A percentile compares a stretch with the other conserved stretches of the same genome.
Conservation (phyloP, 768 basidiomycete species). For the Pulveroboletus frians region DNA sequence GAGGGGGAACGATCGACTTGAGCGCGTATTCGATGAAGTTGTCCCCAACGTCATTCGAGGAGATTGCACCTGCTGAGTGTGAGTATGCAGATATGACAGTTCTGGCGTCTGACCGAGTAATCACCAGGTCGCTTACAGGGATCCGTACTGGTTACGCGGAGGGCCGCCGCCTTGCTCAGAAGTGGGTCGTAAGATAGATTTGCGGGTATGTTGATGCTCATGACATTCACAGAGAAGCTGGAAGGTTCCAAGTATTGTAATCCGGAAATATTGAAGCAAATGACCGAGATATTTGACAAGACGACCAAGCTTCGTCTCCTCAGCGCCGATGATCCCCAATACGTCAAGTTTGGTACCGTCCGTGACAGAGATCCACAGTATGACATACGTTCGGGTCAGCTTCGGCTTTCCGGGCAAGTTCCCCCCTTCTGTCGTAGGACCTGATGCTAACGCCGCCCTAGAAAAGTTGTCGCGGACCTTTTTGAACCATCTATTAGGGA, state of each 20-base stretch:
- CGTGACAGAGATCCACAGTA: slow-evolving; percentile 35
- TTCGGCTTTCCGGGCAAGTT: slow-evolving; percentile 35
- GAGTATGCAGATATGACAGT: slow-evolving; percentile 1
- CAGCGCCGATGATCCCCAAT: slow-evolving; percentile 34
- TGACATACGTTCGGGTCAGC: slow-evolving; percentile 37
- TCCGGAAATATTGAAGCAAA: slow-evolving; percentile 32
- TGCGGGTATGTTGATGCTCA: neutral
- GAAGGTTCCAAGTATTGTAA: slow-evolving; percentile 29
- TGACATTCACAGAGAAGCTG: slow-evolving; percentile 22
- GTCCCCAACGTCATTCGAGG: slow-evolving; percentile 37
- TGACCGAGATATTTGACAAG: slow-evolving; percentile 37
- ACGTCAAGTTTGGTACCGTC: slow-evolving; percentile 38
- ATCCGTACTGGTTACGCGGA: slow-evolving; percentile 35
- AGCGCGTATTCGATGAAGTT: slow-evolving; percentile 40
- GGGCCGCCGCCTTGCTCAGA: slow-evolving; percentile 31
- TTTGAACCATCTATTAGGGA: slow-evolving; percentile 42
- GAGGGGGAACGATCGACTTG: slow-evolving; percentile 41
- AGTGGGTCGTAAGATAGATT: slow-evolving; percentile 7
- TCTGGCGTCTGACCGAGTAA: neutral
- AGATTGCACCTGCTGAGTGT: slow-evolving; percentile 35
- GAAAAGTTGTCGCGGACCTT: slow-evolving; percentile 36
- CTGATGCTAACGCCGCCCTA: slow-evolving; percentile 10
- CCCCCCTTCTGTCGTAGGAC: neutral
- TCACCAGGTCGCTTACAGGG: slow-evolving; percentile 38
- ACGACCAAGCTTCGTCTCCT: slow-evolving; percentile 43